These are phyloP conservation scores for Thalassiosira delicatula DNA, from an alignment of 352 stramenopile genomes.

Conservation along the genomic window DNA sequence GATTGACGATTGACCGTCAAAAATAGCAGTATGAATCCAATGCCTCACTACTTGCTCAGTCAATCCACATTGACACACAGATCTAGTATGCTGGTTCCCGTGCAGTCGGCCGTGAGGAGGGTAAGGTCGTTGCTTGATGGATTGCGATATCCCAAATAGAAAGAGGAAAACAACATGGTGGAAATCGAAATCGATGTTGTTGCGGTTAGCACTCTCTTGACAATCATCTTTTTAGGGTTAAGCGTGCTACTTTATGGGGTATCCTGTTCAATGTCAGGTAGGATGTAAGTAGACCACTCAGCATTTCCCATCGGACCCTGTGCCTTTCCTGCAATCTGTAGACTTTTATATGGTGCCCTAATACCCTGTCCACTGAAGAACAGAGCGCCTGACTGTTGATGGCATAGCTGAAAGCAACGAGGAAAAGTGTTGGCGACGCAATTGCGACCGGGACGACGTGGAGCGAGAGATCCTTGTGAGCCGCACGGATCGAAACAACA, in stretches of 20 bases:
- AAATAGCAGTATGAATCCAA: slow-evolving; percentile 74
- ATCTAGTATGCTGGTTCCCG: slow-evolving; percentile 78
- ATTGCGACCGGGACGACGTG: too few relatives aligned
- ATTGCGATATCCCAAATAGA: too few relatives aligned
- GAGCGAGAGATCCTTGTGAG: too few relatives aligned
- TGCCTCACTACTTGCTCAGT: slow-evolving; percentile 57
- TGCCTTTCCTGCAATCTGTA: slow-evolving; percentile 27
- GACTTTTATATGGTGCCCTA: slow-evolving; percentile 44
- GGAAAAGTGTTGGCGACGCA: too few relatives aligned
- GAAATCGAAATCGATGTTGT: too few relatives aligned
- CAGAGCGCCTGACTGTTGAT: slow-evolving; percentile 83
- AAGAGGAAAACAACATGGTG: too few relatives aligned
- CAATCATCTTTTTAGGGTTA: too few relatives aligned
- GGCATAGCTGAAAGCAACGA: slow-evolving; percentile 57
- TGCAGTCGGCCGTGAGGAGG: slow-evolving; percentile 74
- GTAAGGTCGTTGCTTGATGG: slow-evolving; percentile 61
- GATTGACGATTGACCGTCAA: slow-evolving; percentile 77
- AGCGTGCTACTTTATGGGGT: too few relatives aligned
- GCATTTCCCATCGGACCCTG: slow-evolving; percentile 65
- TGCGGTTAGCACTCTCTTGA: too few relatives aligned
- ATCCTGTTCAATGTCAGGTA: too few relatives aligned
- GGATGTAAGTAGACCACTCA: too few relatives aligned
- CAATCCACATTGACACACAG: slow-evolving; percentile 62
- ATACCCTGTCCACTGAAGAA: slow-evolving; percentile 67
- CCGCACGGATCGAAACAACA: too few relatives aligned